phyloP scores from a whole-genome alignment of 768 basidiomycete species.

The Russula compacta region DNA sequence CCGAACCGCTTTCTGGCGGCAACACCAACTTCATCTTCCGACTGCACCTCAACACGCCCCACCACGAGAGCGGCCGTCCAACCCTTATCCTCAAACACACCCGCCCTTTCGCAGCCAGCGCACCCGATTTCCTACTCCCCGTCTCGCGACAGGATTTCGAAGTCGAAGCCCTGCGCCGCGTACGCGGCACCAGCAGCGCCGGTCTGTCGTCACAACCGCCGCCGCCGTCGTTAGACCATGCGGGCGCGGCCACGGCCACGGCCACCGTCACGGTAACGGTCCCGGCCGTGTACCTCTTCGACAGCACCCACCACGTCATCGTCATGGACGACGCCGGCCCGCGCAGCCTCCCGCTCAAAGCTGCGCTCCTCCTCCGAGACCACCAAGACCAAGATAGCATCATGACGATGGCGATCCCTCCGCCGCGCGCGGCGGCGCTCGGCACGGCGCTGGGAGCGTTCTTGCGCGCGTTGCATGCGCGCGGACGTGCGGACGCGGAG shows the following conservation, averaged over 20 bases:
- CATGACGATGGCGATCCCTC: constrained; percentile 10
- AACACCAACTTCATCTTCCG: constrained; percentile 50
- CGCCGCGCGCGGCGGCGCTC: constrained; percentile 33
- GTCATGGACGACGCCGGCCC: constrained; percentile 57
- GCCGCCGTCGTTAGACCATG: constrained; percentile 12
- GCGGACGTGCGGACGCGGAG: constrained; percentile 28
- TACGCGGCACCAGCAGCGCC: constrained; percentile 25
- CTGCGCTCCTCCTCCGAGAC: constrained; percentile 25
- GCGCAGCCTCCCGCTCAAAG: constrained; percentile 32
- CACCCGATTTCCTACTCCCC: constrained; percentile 26
- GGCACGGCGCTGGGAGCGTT: constrained; percentile 48
- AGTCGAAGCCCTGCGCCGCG: constrained; percentile 41
- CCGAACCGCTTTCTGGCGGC: constrained; percentile 43
- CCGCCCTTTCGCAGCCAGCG: constrained; percentile 27
- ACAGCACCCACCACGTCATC: constrained; percentile 40
- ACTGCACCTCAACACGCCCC: constrained; percentile 33
- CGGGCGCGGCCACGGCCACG: constrained; percentile 1
- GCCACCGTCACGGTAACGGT: constrained; percentile 29
- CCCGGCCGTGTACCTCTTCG: constrained; percentile 42
- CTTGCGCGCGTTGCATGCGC: constrained; percentile 42
- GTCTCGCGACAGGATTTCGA: constrained; percentile 44
- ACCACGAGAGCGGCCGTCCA: constrained; percentile 28
- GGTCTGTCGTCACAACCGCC: no score
- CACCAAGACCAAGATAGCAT: no score
- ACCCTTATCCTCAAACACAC: constrained; percentile 56